Evolutionary conservation across 1,139 yeast genomes (phyloP).

Genomic region (Suhomyces coccinellae): DNA sequence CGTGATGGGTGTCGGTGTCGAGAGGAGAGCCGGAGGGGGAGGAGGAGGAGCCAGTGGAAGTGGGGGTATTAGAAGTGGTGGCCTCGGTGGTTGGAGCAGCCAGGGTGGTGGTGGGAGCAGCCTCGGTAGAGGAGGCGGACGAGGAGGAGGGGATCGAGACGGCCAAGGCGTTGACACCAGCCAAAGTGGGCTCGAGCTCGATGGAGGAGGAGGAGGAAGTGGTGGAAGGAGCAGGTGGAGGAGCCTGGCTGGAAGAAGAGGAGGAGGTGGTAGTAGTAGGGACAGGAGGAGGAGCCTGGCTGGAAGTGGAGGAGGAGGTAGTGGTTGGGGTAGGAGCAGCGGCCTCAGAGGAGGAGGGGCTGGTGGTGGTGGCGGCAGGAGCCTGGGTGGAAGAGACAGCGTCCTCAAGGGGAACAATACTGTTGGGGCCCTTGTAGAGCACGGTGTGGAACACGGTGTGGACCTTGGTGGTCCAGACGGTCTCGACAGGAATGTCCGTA

Average conservation of each 20-base stretch:
- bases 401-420: constrained; percentile 3
- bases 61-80: constrained; percentile 22
- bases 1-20: constrained; percentile 27
- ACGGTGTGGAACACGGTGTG: constrained; percentile 19
- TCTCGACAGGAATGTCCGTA: constrained; percentile 18
- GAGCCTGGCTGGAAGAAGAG: constrained; percentile 8
- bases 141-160: constrained; percentile 1
- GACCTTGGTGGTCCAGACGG: constrained; percentile 15
- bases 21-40: constrained; percentile 14
- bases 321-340: constrained; percentile 5
- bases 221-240: constrained; percentile 1
- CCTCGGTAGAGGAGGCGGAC: constrained; percentile 3
- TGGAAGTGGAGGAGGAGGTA: not conserved
- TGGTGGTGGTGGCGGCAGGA: constrained; percentile 3
- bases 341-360: constrained; percentile 8
- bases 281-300: not conserved
- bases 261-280: constrained; percentile 1
- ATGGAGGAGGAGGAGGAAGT: not conserved
- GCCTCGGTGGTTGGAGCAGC: constrained; percentile 16
- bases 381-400: not conserved
- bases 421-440: constrained; percentile 4
- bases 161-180: constrained; percentile 1
- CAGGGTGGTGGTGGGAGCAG: constrained; percentile 18
- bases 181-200: not conserved
- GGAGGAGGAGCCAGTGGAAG: constrained; percentile 20